phyloP scores from a whole-genome alignment of 2,329 filamentous ascomycete species.

The Curvularia sp. region DNA sequence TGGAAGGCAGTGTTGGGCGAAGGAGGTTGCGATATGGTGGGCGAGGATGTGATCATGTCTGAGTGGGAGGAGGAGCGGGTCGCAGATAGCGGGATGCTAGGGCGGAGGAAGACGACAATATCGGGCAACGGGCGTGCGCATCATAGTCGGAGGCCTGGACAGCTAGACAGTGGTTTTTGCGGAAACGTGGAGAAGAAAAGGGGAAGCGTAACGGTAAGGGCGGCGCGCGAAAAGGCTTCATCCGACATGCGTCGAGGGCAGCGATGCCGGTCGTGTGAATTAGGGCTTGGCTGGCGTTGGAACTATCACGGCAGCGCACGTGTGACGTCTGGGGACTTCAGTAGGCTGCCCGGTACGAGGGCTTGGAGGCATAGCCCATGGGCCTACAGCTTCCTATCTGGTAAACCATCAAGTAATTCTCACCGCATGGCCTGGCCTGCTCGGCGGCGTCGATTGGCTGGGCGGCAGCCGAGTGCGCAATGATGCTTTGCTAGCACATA shows the following conservation, averaged over 20 bases:
- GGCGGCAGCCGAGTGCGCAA: neutral
- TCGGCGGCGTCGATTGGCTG: neutral
- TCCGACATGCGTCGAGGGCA: constrained; percentile 19
- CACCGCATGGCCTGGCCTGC: constrained; percentile 18
- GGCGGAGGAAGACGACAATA: constrained; percentile 12
- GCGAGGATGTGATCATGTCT: constrained; percentile 49
- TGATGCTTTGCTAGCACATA: neutral
- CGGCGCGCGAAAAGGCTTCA: constrained; percentile 26
- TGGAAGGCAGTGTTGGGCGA: constrained; percentile 49
- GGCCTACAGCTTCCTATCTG: constrained; percentile 1
- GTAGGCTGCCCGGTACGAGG: constrained; percentile 10
- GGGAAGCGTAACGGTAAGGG: constrained; percentile 5
- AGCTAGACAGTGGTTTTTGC: constrained; percentile 4
- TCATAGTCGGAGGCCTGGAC: constrained; percentile 25
- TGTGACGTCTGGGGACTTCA: constrained; percentile 18
- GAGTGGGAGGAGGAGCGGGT: neutral
- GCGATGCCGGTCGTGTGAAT: constrained; percentile 24
- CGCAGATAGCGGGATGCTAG: constrained; percentile 14
- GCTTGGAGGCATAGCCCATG: constrained; percentile 10
- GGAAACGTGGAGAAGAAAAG: constrained; percentile 20
- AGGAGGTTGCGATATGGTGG: constrained; percentile 48
- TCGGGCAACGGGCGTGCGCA: constrained; percentile 12
- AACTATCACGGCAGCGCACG: constrained; percentile 13
- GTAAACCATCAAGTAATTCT: constrained; percentile 11
- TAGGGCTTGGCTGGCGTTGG: constrained; percentile 19